phyloP scores from a whole-genome alignment of 108 stramenopile species.

The Cylindrotheca closterium region DNA sequence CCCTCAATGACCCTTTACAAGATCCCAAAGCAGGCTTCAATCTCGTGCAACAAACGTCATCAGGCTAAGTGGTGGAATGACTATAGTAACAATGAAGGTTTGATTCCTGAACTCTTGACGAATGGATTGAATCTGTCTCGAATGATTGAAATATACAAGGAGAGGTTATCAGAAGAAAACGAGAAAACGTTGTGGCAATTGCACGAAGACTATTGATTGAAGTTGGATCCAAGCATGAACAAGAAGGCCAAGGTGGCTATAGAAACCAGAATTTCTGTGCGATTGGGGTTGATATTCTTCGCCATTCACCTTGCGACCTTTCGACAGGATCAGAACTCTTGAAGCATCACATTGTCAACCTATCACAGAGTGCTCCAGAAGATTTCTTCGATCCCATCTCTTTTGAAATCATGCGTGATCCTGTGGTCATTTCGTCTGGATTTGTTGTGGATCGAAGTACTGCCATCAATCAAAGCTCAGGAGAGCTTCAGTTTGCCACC shows the following conservation, averaged over 20 bases:
- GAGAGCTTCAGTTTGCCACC: background rate
- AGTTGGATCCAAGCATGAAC: too few species aligned
- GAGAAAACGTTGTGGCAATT: background rate
- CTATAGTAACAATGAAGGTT: too few species aligned
- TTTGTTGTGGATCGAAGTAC: slow-evolving; percentile 76
- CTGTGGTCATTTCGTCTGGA: slow-evolving; percentile 88
- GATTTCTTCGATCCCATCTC: slow-evolving; percentile 95
- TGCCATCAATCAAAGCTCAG: background rate
- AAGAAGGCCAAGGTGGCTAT: too few species aligned
- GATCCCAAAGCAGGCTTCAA: too few species aligned
- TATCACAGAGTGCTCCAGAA: slow-evolving; percentile 75
- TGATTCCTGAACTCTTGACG: too few species aligned
- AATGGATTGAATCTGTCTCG: background rate
- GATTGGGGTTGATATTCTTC: background rate
- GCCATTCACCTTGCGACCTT: background rate
- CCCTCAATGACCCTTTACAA: too few species aligned
- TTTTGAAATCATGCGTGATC: slow-evolving; percentile 91
- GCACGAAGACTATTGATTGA: too few species aligned
- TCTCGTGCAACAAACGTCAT: too few species aligned
- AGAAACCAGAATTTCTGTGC: background rate
- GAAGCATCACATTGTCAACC: background rate
- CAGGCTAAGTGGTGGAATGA: too few species aligned
- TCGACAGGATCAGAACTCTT: background rate
- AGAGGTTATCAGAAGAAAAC: background rate
- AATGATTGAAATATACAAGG: background rate